Conservation (phyloP, 2,329 filamentous ascomycete species). For the Beauveria pseudobassiana region DNA sequence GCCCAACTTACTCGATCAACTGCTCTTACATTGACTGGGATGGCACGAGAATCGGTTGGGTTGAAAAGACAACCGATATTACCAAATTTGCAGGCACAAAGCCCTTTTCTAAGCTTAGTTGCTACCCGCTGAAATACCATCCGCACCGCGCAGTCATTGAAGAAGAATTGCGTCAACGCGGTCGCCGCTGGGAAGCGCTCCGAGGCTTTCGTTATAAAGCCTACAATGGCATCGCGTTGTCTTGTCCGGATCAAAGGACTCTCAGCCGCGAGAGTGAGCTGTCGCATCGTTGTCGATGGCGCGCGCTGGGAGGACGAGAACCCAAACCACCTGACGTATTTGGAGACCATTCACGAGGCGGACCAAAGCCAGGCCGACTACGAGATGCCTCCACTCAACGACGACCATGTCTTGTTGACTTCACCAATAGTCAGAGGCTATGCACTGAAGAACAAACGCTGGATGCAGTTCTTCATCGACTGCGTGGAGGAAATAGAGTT, state of each 20-base stretch:
- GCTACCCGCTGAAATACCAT: constrained; percentile 75
- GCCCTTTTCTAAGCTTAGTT: constrained; percentile 71
- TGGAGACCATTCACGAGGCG: constrained; percentile 58
- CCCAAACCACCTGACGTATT: constrained; percentile 71
- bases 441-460: constrained; percentile 79
- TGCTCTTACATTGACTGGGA: constrained; percentile 81
- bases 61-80: constrained; percentile 62
- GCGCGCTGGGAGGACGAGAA: constrained; percentile 75
- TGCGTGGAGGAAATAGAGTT: constrained; percentile 74
- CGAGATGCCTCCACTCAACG: constrained; percentile 54
- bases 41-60: constrained; percentile 76
- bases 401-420: constrained; percentile 77
- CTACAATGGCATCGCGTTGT: constrained; percentile 70
- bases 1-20: constrained; percentile 69
- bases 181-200: constrained; percentile 76
- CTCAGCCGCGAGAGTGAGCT: constrained; percentile 42
- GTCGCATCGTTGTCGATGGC: constrained; percentile 81
- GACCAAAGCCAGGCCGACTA: constrained; percentile 32
- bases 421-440: constrained; percentile 83
- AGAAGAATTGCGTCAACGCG: constrained; percentile 64
- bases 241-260: constrained; percentile 55
- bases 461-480: constrained; percentile 83
- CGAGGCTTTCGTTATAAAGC: constrained; percentile 75
- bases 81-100: constrained; percentile 68
- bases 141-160: constrained; percentile 60